phyloP scores from a whole-genome alignment of 352 stramenopile genomes.

The Elongisporangium prolatum region DNA sequence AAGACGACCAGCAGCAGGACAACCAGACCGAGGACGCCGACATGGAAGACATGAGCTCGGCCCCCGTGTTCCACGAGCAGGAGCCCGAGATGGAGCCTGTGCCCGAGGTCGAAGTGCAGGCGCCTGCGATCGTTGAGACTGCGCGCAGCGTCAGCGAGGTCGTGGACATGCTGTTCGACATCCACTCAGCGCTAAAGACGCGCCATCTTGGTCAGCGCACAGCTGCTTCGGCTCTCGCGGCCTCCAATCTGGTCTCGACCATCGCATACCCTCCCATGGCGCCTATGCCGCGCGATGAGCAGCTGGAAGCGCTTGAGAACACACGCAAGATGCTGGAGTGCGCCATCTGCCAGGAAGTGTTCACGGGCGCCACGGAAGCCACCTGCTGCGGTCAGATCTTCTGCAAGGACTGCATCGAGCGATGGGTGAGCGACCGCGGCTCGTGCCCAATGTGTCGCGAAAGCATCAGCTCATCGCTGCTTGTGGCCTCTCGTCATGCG shows the following conservation, averaged over 20 bases:
- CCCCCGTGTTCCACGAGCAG: slow-evolving; percentile 15
- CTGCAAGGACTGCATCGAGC: slow-evolving; percentile 80
- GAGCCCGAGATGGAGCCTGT: slow-evolving; percentile 25
- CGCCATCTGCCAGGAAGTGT: slow-evolving; percentile 82
- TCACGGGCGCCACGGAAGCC: slow-evolving; percentile 64
- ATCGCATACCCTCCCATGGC: slow-evolving; percentile 46
- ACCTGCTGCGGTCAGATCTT: slow-evolving; percentile 85
- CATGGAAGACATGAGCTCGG: no score
- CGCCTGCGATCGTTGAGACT: slow-evolving; percentile 5
- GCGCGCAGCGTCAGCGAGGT: slow-evolving; percentile 54
- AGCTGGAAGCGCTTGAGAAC: slow-evolving; percentile 75
- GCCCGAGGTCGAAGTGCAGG: slow-evolving; percentile 13
- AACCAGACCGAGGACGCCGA: slow-evolving; percentile 14
- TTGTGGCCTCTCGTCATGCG: slow-evolving; percentile 59
- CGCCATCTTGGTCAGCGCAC: slow-evolving; percentile 71
- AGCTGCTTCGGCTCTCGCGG: slow-evolving; percentile 63
- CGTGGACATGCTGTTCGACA: slow-evolving; percentile 85
- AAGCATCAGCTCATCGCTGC: slow-evolving; percentile 59
- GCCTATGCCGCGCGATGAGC: slow-evolving; percentile 66
- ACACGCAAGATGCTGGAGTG: slow-evolving; percentile 85
- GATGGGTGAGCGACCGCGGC: slow-evolving; percentile 74
- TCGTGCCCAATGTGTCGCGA: slow-evolving; percentile 83
- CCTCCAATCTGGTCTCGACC: slow-evolving; percentile 73
- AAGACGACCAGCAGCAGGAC: slow-evolving; percentile 10
- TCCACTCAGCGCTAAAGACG: slow-evolving; percentile 78